phyloP scores from a whole-genome alignment of 2,329 filamentous ascomycete genomes.

The Colletotrichum lentis region DNA sequence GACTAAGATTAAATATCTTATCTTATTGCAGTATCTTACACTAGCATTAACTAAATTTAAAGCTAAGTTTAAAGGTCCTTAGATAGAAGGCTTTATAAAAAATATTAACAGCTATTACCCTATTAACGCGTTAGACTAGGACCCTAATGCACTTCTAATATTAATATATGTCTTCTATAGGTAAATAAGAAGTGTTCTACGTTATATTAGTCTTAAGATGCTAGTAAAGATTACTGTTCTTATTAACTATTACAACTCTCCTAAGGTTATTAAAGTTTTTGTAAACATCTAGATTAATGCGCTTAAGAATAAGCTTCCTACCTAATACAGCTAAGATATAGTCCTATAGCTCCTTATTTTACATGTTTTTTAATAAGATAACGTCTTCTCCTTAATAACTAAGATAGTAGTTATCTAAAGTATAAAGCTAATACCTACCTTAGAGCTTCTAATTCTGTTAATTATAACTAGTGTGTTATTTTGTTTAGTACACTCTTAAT shows the following conservation, averaged over 20 bases:
- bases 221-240: slow-evolving; percentile 43
- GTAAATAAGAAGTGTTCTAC: slow-evolving; percentile 40
- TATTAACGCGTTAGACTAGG: slow-evolving; percentile 41
- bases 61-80: slow-evolving; percentile 24
- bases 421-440: background rate
- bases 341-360: slow-evolving; percentile 38
- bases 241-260: slow-evolving; percentile 45
- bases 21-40: slow-evolving; percentile 38
- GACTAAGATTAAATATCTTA: background rate
- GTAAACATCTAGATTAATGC: slow-evolving; percentile 33
- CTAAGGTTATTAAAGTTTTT: slow-evolving; percentile 40
- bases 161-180: slow-evolving; percentile 46
- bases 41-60: slow-evolving; percentile 38
- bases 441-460: background rate
- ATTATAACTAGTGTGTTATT: background rate
- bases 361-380: slow-evolving; percentile 32
- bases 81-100: slow-evolving; percentile 28
- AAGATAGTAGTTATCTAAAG: slow-evolving; percentile 24
- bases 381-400: slow-evolving; percentile 20
- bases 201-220: slow-evolving; percentile 38
- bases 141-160: slow-evolving; percentile 43
- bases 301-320: background rate
- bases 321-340: slow-evolving; percentile 4
- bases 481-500: no score
- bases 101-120: slow-evolving; percentile 2